Percentiles rank a stretch among this genome's conserved stretches.
Conservation (phyloP, 495 filamentous ascomycete genomes). For the Penicillium odoratum region DNA sequence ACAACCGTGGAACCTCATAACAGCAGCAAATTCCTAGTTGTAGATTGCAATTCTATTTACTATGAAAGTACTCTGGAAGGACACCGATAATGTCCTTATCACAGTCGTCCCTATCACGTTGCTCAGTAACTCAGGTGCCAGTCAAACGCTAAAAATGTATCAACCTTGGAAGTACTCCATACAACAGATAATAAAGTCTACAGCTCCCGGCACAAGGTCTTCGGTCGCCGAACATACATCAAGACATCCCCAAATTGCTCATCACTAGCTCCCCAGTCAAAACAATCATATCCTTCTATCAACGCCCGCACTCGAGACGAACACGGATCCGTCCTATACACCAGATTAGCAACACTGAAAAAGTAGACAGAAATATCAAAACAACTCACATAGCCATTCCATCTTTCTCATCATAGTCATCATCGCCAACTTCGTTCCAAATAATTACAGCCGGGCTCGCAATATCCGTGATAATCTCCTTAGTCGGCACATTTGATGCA, state of each 20-base stretch:
- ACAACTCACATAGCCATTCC: constrained; percentile 1
- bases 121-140: no score
- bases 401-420: constrained; percentile 6
- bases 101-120: no score
- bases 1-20: no score
- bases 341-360: not conserved
- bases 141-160: no score
- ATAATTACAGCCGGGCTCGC: constrained; percentile 30
- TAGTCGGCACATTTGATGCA: constrained; percentile 27
- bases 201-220: not conserved
- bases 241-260: not conserved
- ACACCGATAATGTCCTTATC: no score
- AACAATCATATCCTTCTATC: constrained; percentile 8
- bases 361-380: not conserved
- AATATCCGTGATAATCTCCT: constrained; percentile 36
- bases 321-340: constrained; percentile 7
- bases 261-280: constrained; percentile 2
- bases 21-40: no score
- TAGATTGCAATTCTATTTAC: no score
- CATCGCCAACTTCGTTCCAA: not conserved
- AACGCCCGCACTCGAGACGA: constrained; percentile 3
- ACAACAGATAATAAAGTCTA: not conserved
- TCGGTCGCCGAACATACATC: constrained; percentile 7
- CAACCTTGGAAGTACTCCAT: no score
- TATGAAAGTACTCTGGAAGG: no score